Evolutionary conservation across 139 green algal genomes (phyloP), one percentile per base, ranked within the genome.

Genomic region (Coelastrella sp.): DNA sequence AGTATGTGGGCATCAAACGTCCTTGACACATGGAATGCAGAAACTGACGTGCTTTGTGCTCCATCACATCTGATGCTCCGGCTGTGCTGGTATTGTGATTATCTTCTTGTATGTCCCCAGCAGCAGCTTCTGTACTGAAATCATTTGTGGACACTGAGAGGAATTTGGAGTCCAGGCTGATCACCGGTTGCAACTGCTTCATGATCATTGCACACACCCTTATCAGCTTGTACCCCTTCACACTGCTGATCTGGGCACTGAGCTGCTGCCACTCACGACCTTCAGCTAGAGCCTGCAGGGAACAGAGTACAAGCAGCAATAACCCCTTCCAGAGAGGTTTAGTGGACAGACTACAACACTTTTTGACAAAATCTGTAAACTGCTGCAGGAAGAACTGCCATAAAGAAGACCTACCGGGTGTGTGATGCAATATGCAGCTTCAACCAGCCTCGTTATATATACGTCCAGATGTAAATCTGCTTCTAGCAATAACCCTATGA

Each of bases 231-330:
- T 37, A 77, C 17, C 79, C 79, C 41, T 76, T 43, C 8, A 48
- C 21, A 30, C 41, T 53, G 7, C 13, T 23, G 2, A 85, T 43
- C 30, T 82, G 51, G 6, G 2, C 11, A n/a, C 34, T 43, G 30
- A 85, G 62, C 30, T 66, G 79, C 63, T 76, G 30, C 79, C 79
- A 85, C 43, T 85, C 79, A 25, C 62, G 79, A 17, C 25, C 25
- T 15, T 51, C 40, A 3, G 79, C 27, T 25, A 85, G 27, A 25
- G 43, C 62, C 79, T 85, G 79, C 40, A 37, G 23, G 25, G 27
- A 4, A 60, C n/a, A n/a, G n/a, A n/a, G n/a, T n/a, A n/a, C n/a
- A n/a, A n/a, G n/a, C n/a, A n/a, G n/a, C n/a, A n/a, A n/a, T n/a
- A n/a, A n/a, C n/a, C n/a, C 45, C 45, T 23, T 9, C 45, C 11